phyloP scores from a whole-genome alignment of 805 yeast species.

The Cyberlindnera mycetangii region DNA sequence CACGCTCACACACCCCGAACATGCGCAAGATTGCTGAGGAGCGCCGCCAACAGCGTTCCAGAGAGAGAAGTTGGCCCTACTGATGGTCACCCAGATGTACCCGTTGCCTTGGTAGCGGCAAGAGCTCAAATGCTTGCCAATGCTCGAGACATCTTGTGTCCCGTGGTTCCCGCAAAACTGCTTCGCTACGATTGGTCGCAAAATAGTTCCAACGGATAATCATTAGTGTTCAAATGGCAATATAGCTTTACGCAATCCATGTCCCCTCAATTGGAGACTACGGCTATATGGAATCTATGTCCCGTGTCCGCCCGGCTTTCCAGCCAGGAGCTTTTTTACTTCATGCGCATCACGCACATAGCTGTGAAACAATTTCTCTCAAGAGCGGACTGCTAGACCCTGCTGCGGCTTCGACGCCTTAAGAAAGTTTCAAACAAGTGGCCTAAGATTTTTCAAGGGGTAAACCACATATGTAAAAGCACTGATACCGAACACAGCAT shows the following conservation, averaged over 20 bases:
- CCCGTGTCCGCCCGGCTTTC: too few relatives aligned
- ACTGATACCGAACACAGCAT: conserved; percentile 5
- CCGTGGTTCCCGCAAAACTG: background rate
- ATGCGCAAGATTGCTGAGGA: background rate
- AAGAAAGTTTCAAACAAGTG: background rate
- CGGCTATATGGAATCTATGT: too few relatives aligned
- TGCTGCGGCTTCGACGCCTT: background rate
- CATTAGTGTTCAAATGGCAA: too few relatives aligned
- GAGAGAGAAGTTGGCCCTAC: background rate
- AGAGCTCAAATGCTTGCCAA: background rate
- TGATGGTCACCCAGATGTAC: background rate
- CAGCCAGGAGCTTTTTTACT: too few relatives aligned
- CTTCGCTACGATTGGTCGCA: too few relatives aligned
- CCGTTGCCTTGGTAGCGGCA: background rate
- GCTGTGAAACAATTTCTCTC: too few relatives aligned
- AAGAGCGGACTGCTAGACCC: too few relatives aligned
- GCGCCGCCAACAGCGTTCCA: background rate
- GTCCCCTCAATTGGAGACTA: too few relatives aligned
- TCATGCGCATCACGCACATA: too few relatives aligned
- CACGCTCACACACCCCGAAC: background rate
- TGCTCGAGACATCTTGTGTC: background rate
- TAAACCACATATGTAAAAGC: conserved; percentile 5
- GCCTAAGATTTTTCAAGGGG: background rate
- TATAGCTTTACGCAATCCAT: too few relatives aligned
- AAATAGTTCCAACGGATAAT: too few relatives aligned